Evolutionary conservation across 495 filamentous ascomycete genomes (phyloP).

Genomic region (Tuber microsphaerosporum): DNA sequence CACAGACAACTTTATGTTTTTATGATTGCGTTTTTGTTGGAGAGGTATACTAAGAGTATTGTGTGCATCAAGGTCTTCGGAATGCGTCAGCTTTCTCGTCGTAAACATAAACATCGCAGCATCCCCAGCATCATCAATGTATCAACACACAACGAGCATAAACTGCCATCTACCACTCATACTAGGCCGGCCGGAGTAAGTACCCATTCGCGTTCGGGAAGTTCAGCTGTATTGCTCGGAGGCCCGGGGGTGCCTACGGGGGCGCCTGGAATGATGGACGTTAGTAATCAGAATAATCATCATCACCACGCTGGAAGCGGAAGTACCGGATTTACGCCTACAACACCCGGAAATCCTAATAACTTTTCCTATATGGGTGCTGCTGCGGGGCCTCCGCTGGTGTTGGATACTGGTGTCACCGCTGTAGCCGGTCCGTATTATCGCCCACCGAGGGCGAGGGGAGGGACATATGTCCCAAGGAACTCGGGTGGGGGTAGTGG

Average conservation of each 20-base stretch:
- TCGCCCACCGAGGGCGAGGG: conserved; percentile 66
- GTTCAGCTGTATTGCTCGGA: conserved; percentile 30
- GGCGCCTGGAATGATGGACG: conserved; percentile 14
- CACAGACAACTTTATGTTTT: background rate
- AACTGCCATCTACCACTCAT: conserved; percentile 7
- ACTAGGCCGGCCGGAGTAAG: conserved; percentile 12
- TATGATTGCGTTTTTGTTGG: background rate
- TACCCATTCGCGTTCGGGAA: conserved; percentile 21
- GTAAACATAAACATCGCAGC: conserved; percentile 43
- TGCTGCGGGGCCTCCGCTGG: conserved; percentile 34
- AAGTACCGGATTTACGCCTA: conserved; percentile 57
- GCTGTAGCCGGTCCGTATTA: conserved; percentile 66
- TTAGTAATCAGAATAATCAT: conserved; percentile 15
- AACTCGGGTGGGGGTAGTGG: conserved; percentile 44
- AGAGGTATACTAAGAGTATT: conserved; percentile 30
- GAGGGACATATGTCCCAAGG: conserved; percentile 49
- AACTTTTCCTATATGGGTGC: conserved; percentile 55
- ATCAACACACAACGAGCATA: conserved; percentile 28
- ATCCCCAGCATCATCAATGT: conserved; percentile 26
- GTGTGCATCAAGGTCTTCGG: conserved; percentile 59
- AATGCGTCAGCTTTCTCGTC: conserved; percentile 80
- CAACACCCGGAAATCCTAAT: conserved; percentile 60
- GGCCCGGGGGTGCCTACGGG: conserved; percentile 6
- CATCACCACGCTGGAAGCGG: conserved; percentile 33
- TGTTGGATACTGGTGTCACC: conserved; percentile 39